phyloP scores from a whole-genome alignment of 169 alveolate genomes.

The Plasmodium adleri region DNA sequence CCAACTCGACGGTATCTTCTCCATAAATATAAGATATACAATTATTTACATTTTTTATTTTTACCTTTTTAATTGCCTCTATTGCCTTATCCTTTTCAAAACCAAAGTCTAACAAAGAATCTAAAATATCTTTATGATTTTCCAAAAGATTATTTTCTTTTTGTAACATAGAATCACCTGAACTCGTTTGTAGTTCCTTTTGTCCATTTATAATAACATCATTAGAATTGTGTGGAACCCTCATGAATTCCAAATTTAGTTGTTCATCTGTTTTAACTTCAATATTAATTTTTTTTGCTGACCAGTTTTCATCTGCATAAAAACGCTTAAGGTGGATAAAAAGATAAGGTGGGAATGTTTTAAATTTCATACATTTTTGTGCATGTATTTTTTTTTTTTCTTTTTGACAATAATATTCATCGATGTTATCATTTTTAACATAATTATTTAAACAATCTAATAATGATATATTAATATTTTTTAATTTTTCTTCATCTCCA shows the following conservation, averaged over 20 bases:
- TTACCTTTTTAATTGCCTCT: conserved; percentile 58
- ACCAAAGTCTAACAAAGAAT: conserved; percentile 42
- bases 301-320: conserved; percentile 80
- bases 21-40: conserved; percentile 69
- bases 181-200: background rate
- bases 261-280: conserved; percentile 77
- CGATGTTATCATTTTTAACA: conserved; percentile 38
- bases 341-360: conserved; percentile 81
- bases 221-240: conserved; percentile 4
- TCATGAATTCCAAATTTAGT: conserved; percentile 40
- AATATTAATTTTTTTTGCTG: conserved; percentile 80
- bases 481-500: conserved; percentile 3
- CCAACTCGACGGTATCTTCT: conserved; percentile 58
- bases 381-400: conserved; percentile 36
- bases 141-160: conserved; percentile 13
- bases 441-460: conserved; percentile 53
- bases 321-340: conserved; percentile 84
- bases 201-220: background rate
- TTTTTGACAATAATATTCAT: conserved; percentile 43
- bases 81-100: conserved; percentile 56
- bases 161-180: background rate
- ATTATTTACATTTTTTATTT: conserved; percentile 60
- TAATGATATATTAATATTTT: conserved; percentile 20
- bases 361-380: conserved; percentile 74
- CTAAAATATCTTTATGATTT: conserved; percentile 21